Percentiles rank a stretch among this genome's conserved stretches.
phyloP scores from a whole-genome alignment of 495 filamentous ascomycete genomes.

The Aspergillus cavernicola region DNA sequence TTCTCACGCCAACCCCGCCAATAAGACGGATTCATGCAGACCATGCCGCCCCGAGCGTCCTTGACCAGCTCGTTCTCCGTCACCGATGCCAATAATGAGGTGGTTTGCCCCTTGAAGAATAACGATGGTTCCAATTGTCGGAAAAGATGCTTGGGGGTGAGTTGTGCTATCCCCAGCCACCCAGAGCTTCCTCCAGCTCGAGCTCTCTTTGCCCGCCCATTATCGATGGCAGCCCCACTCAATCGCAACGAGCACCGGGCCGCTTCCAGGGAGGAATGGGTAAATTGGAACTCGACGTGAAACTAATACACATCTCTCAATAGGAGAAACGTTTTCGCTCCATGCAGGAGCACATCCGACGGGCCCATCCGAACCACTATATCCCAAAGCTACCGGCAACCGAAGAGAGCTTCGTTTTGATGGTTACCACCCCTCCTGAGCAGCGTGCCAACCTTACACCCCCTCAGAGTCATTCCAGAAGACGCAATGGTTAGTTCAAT shows the following conservation, averaged over 20 bases:
- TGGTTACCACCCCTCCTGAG: slow-evolving; percentile 86
- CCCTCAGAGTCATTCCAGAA: slow-evolving; percentile 39
- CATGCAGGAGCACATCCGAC: slow-evolving; percentile 98
- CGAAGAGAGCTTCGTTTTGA: slow-evolving; percentile 94
- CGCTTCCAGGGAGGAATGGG: too few relatives aligned
- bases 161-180: slow-evolving; percentile 38
- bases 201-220: slow-evolving; percentile 6
- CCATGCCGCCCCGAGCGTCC: slow-evolving; percentile 83
- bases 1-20: slow-evolving; percentile 18
- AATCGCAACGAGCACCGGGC: too few relatives aligned
- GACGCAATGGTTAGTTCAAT: slow-evolving; percentile 35
- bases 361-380: slow-evolving; percentile 96
- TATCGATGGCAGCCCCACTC: slow-evolving; percentile 7
- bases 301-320: too few relatives aligned
- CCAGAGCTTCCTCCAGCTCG: background rate
- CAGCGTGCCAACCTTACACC: slow-evolving; percentile 62
- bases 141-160: slow-evolving; percentile 95
- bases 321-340: slow-evolving; percentile 97
- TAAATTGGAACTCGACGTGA: too few relatives aligned
- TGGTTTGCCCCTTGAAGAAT: slow-evolving; percentile 93
- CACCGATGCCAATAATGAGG: slow-evolving; percentile 88
- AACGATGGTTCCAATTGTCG: slow-evolving; percentile 96
- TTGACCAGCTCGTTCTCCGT: slow-evolving; percentile 89
- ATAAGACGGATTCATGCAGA: slow-evolving; percentile 43
- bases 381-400: slow-evolving; percentile 98